phyloP scores from a whole-genome alignment of 2,329 filamentous ascomycete genomes.

The Tolypocladium guangdongense region DNA sequence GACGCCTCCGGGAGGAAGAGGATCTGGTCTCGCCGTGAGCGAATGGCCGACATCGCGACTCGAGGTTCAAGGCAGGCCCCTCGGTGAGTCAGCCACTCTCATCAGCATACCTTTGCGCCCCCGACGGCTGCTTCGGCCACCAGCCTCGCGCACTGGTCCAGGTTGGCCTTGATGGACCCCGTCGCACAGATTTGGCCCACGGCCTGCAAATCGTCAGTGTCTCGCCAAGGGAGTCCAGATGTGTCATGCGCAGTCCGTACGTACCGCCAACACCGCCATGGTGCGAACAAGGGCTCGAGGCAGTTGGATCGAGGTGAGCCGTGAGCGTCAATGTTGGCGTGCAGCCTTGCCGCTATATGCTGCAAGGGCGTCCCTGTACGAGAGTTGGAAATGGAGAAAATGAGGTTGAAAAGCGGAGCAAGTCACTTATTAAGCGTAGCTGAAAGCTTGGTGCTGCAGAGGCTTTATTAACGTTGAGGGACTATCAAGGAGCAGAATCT shows the following conservation, averaged over 20 bases:
- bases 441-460: too few relatives aligned
- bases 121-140: conserved; percentile 61
- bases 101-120: conserved; percentile 57
- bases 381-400: neutral
- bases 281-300: neutral
- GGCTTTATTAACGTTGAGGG: too few relatives aligned
- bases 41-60: neutral
- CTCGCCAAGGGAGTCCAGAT: neutral
- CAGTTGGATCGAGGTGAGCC: neutral
- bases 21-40: conserved; percentile 33
- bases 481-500: too few relatives aligned
- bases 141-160: conserved; percentile 64
- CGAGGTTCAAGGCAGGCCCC: neutral
- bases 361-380: neutral
- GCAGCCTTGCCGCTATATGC: neutral
- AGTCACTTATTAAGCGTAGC: conserved; percentile 1
- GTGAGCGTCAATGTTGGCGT: neutral
- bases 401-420: conserved; percentile 1
- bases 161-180: conserved; percentile 64
- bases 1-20: conserved; percentile 88
- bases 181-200: conserved; percentile 87
- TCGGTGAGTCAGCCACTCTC: neutral
- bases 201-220: conserved; percentile 34
- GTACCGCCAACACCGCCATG: conserved; percentile 3
- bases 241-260: neutral